Evolutionary conservation across 192 early-diverging fungal species (phyloP).

Genomic region (Coemansia sp.): DNA sequence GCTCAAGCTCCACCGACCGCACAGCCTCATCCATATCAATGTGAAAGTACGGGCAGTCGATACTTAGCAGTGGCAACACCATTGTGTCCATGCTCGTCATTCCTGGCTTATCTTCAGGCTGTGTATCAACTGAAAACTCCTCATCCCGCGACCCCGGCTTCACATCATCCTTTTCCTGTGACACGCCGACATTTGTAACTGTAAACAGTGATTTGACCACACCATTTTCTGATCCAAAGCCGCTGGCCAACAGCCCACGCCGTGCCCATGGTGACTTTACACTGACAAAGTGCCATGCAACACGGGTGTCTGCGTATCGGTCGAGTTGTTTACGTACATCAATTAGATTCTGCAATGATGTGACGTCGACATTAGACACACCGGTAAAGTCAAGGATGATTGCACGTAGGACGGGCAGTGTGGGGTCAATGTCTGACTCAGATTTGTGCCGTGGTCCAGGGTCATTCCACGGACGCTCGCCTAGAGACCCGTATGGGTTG

Average conservation of each 20-base stretch:
- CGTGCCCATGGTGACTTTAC: conserved; percentile 42
- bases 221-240: conserved; percentile 36
- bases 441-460: conserved; percentile 48
- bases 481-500: conserved; percentile 47
- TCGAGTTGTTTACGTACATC: conserved; percentile 62
- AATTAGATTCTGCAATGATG: conserved; percentile 72
- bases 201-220: conserved; percentile 35
- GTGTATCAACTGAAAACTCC: conserved; percentile 1
- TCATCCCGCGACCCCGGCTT: not conserved
- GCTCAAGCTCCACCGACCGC: conserved; percentile 39
- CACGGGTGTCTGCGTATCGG: conserved; percentile 49
- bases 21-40: conserved; percentile 51
- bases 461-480: conserved; percentile 61
- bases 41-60: conserved; percentile 44
- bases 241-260: conserved; percentile 39
- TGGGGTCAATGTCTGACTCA: conserved; percentile 39
- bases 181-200: conserved; percentile 38
- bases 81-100: conserved; percentile 31
- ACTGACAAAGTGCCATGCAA: conserved; percentile 58
- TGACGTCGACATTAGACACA: conserved; percentile 76
- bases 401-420: conserved; percentile 58
- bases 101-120: not conserved
- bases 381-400: conserved; percentile 79
- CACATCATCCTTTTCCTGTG: conserved; percentile 15
- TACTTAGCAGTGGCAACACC: conserved; percentile 36